Evolutionary conservation across 2,329 filamentous ascomycete genomes (phyloP).

Genomic region (Venturia asperata): DNA sequence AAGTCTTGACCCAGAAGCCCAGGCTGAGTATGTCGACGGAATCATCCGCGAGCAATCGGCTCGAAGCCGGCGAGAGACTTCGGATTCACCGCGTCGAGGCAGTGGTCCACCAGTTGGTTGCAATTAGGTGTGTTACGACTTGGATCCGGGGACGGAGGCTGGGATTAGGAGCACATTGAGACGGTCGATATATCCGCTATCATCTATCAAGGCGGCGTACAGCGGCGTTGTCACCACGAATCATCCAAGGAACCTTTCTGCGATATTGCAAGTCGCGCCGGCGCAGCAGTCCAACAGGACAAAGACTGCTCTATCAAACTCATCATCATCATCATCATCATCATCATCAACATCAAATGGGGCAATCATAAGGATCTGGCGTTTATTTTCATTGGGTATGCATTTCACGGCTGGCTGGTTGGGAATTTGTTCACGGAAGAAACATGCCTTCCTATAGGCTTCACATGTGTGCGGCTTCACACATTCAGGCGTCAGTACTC

Average conservation of each 20-base stretch:
- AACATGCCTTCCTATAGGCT: background rate
- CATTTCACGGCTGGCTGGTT: background rate
- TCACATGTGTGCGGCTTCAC: background rate
- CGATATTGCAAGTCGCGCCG: background rate
- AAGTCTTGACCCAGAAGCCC: slow-evolving; percentile 21
- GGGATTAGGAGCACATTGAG: background rate
- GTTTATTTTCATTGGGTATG: background rate
- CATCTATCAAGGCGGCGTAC: background rate
- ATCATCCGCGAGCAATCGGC: slow-evolving; percentile 40
- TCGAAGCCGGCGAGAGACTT: slow-evolving; percentile 26
- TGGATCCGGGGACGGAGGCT: background rate
- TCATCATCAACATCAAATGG: too few species aligned
- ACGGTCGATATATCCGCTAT: background rate
- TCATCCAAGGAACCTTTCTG: background rate
- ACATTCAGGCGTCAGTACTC: too few species aligned
- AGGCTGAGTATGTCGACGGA: slow-evolving; percentile 40
- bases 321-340: background rate
- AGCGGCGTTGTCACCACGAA: background rate
- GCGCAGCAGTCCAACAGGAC: background rate
- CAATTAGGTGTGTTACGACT: background rate
- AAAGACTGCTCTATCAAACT: background rate
- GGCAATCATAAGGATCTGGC: background rate
- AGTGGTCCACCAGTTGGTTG: background rate
- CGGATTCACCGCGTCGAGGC: background rate
- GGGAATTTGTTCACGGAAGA: background rate